These are phyloP conservation scores for Hypoxylon subgilvum DNA, from an alignment of 495 filamentous ascomycete genomes.

Conservation along the genomic window DNA sequence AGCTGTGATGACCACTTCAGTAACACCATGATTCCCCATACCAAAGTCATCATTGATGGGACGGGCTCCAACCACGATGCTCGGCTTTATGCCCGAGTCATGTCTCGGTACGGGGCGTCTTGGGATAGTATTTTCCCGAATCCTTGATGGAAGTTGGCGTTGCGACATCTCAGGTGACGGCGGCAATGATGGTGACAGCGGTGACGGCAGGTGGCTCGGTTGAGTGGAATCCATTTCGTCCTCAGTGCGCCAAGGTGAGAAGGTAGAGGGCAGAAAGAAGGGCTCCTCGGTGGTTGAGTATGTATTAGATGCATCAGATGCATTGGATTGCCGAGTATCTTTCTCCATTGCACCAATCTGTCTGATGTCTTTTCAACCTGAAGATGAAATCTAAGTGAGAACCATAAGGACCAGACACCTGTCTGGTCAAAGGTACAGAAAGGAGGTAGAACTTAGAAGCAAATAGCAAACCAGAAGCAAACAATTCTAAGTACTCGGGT, in stretches of 20 bases:
- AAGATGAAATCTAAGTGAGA: too few relatives aligned
- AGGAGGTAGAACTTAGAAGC: too few relatives aligned
- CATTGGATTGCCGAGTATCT: background rate
- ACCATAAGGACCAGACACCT: slow-evolving; percentile 1
- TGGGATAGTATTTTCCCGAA: too few relatives aligned
- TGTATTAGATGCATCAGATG: background rate
- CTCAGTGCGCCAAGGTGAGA: slow-evolving; percentile 26
- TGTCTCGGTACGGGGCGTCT: too few relatives aligned
- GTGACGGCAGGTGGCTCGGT: slow-evolving; percentile 9
- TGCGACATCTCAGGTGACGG: too few relatives aligned
- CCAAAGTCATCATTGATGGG: too few relatives aligned
- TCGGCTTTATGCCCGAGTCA: too few relatives aligned
- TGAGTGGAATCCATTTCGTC: slow-evolving; percentile 1
- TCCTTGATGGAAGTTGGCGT: too few relatives aligned
- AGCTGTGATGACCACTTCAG: slow-evolving; percentile 22
- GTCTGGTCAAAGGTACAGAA: too few relatives aligned
- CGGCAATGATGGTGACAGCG: slow-evolving; percentile 21
- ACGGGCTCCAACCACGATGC: too few relatives aligned
- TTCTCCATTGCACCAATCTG: slow-evolving; percentile 21
- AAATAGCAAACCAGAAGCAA: background rate
- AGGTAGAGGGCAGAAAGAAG: slow-evolving; percentile 31
- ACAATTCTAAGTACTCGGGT: too few relatives aligned
- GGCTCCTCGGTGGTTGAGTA: slow-evolving; percentile 6
- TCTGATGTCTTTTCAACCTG: background rate
- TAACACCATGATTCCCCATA: too few relatives aligned